Evolutionary conservation across 225 moss, liverwort and hornwort genomes (phyloP), one percentile per base, ranked within the genome.

Genomic region (Rhytidiadelphus loreus): DNA sequence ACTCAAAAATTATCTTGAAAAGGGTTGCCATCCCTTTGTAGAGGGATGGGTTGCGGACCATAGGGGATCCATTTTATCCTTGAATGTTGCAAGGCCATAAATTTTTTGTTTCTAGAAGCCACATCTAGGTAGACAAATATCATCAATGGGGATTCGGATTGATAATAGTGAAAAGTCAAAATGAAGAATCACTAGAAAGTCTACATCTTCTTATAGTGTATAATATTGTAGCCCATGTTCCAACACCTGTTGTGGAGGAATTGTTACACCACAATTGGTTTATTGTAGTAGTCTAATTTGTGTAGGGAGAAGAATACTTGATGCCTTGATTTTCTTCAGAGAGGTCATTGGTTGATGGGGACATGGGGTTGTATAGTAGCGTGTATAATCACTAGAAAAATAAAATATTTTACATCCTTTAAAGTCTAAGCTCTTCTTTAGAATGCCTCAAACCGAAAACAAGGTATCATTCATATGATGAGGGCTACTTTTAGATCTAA

Each of bases 241-340:
- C 17, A 9, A 6, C 6, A 1, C 1, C 2, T 4, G 0, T 30
- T 30, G 10, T 11, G 0, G 46, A 46, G 0, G 32, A 32, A 32
- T 12, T 1, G 1, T 0, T 74, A 19, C 2, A 19, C 12, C 0
- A 32, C 1, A 74, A 48, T 0, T 48, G 3, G 12, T 21, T 50
- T 12, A 20, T 13, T 13, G 3, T 20, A 20, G 2, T 32, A 50
- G 4, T 74, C 12, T 24, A 32, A 32, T 17, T 1, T 13, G 1
- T 0, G 0, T 12, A 74, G 2, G 8, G 21, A 21, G 2, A 75
- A 12, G 5, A 75, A 21, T 0, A 4, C 0, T 41, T 50, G 5
- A 75, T 50, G 8, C 50, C 20, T 0, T 12, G 0, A 30, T 32
- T 75, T 50, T 33, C 8, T 33, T 50, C 1, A 50, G 1, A 74